Conservation (phyloP, 2,329 filamentous ascomycete species). For the Tolypocladium pustulatum region DNA sequence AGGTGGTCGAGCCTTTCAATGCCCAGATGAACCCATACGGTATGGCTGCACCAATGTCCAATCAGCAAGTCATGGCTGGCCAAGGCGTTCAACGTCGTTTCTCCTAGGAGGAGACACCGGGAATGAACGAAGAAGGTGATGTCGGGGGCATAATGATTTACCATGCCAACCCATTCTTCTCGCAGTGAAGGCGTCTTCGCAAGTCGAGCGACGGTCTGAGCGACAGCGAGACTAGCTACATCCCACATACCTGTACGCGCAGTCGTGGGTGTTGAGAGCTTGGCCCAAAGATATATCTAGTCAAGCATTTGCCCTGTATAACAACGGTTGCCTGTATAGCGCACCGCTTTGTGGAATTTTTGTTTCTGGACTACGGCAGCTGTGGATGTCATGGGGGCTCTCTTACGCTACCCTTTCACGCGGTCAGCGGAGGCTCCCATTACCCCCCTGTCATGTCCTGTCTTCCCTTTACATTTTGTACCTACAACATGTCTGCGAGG, state of each 20-base stretch:
- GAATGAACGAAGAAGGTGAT: background rate
- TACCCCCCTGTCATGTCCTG: background rate
- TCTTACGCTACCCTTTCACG: background rate
- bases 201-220: background rate
- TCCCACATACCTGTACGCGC: background rate
- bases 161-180: constrained; percentile 11
- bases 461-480: constrained; percentile 17
- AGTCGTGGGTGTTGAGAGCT: background rate
- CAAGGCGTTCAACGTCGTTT: constrained; percentile 46
- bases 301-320: background rate
- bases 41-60: constrained; percentile 41
- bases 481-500: constrained; percentile 26
- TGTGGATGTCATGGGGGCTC: background rate
- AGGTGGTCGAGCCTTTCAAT: constrained; percentile 43
- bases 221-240: background rate
- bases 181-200: background rate
- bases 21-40: constrained; percentile 49
- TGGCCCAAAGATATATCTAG: background rate
- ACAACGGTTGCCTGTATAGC: background rate
- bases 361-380: background rate
- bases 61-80: constrained; percentile 44
- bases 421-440: background rate
- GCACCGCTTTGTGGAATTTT: background rate
- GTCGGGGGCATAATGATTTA: background rate
- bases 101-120: constrained; percentile 32